Evolutionary conservation across 331 rosid genomes (phyloP), one percentile per base, ranked within the genome.

Genomic region (Stylosanthes scabra): DNA sequence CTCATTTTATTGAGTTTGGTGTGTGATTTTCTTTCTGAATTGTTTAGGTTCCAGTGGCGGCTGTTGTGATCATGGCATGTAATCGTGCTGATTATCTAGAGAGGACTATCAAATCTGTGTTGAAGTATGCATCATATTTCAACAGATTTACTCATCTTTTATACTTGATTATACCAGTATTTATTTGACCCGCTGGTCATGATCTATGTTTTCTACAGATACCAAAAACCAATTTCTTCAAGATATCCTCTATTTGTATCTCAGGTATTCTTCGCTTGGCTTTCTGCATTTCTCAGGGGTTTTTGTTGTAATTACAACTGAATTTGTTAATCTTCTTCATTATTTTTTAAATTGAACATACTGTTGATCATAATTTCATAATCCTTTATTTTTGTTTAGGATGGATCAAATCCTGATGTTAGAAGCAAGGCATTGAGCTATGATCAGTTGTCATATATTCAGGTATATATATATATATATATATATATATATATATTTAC

Each of bases 61-160:
- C 99, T 78, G 97, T 94, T 81, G 99, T 94, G 71, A 81, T 94
- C 80, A 94, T 94, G 96, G 96, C 97, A 75, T 94, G 99, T 81
- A 94, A 86, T 79, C 99, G 97, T 76, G 97, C 93, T 74, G 99
- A 89, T 88, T 94, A 94, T 75, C 83, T 94, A 54, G 96, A 91
- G 77, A 85, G 93, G 87, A 94, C 99, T 34, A 71, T 94, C 60
- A 83, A 80, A 65, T 89, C 97, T 71, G 70, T 94, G 49, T 76
- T 91, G 70, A 94, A 86, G 99, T 94, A 85, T 77, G 91, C 77
- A 58, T 74, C 57, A 50, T 44, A 54, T 27, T 46, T 45, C 25
- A 13, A 49, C 70, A 15, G 82, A 29, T 49, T 51, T n/a, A n/a
- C n/a, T n/a, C n/a, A n/a, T n/a, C n/a, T n/a, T n/a, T 61, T 63